Base-by-base conservation (phyloP, 306 rosid species). In the Glycine soja region DNA sequence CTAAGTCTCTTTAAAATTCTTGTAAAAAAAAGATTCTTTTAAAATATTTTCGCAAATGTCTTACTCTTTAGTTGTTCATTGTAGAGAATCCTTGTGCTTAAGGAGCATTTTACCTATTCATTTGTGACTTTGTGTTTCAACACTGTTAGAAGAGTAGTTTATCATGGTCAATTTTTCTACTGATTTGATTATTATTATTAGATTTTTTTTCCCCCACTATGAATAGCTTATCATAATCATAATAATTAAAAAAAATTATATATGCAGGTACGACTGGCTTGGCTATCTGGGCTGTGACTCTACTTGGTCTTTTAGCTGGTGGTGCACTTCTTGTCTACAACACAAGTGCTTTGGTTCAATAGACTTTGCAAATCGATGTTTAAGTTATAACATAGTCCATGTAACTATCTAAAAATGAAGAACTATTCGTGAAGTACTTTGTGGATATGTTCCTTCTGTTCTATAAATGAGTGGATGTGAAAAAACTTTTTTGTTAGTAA, bases 291-390 rank as follows among this genome's bases (percentile, higher is more conserved):
- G 99, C 99, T 10, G 97, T 84, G 6, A 96, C 99, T 52, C 89
- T 96, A 30, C 51, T 80, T 66, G 99, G 97, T 24, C 85, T 96
- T 80, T 97, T 96, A 8, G 97, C 91, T 54, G 99, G 98, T 0
- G 98, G 98, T 66, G 98, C 88, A 7, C 99, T 96, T 71, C 99
- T 96, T 83, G 99, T 96, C 70, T 96, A 89, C 98, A 96, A 85
- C 94, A 96, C 99, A 42, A 92, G 99, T 85, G 99, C 98, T 70
- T 84, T 96, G 91, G 80, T 69, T 45, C 97, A 93, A 92, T 96
- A 92, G 82, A 82, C 76, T 83, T 4, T 75, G 66, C 46, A 48
- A 19, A 67, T 61, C 46, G 15, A 48, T 58, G 68, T 76, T 59
- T 4, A 14, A 34, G 50, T 84, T 16, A 15, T 48, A 51, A 64